phyloP scores from a whole-genome alignment of 768 basidiomycete genomes.

The Termitomyces sp. region DNA sequence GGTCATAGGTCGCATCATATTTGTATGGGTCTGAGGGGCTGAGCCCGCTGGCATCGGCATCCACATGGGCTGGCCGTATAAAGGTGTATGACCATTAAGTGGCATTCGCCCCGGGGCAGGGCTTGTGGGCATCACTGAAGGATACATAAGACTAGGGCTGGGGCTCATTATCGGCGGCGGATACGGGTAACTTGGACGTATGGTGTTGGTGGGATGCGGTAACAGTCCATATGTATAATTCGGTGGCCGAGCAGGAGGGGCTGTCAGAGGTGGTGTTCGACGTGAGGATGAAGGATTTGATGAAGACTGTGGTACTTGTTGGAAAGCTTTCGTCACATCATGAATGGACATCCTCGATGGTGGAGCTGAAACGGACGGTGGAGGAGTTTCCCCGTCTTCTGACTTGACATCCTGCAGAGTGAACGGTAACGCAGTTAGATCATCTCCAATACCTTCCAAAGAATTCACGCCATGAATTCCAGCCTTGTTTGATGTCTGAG shows the following conservation, averaged over 20 bases:
- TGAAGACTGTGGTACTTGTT: constrained; percentile 69
- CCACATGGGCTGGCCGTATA: constrained; percentile 66
- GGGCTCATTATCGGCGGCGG: constrained; percentile 70
- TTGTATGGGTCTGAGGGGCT: constrained; percentile 39
- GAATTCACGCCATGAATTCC: constrained; percentile 69
- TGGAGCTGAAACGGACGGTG: constrained; percentile 48
- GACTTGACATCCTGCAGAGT: constrained; percentile 83
- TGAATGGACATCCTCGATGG: constrained; percentile 75
- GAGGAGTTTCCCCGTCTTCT: constrained; percentile 79
- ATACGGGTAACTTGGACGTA: constrained; percentile 60
- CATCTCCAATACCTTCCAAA: constrained; percentile 78
- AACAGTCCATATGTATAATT: constrained; percentile 36
- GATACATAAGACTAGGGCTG: constrained; percentile 61
- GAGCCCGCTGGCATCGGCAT: constrained; percentile 46
- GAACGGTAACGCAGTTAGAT: constrained; percentile 73
- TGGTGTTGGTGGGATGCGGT: constrained; percentile 39
- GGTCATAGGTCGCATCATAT: constrained; percentile 50
- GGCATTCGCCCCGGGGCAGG: constrained; percentile 59
- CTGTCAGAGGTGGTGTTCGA: constrained; percentile 44
- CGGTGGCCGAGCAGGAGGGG: constrained; percentile 42
- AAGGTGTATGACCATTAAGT: constrained; percentile 54
- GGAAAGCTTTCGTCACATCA: constrained; percentile 84
- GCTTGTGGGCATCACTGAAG: constrained; percentile 52
- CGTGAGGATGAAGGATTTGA: constrained; percentile 37
- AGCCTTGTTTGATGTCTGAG: constrained; percentile 69